A percentile compares a stretch with the other conserved stretches of the same genome.
These are phyloP conservation scores for Lipomyces lipofer DNA, from an alignment of 805 yeast species.

Conservation along the genomic window DNA sequence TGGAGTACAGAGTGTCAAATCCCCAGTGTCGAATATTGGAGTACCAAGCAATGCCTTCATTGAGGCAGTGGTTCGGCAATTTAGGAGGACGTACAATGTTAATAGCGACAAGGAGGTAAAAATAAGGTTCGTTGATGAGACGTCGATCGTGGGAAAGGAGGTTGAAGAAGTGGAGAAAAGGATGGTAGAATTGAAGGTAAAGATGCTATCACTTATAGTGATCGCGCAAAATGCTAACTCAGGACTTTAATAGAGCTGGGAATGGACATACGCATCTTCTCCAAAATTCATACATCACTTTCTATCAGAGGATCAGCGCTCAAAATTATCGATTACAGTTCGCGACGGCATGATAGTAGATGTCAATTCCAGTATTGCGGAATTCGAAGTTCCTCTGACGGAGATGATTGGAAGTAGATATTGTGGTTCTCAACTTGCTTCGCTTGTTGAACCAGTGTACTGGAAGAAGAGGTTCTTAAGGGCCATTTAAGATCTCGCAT, in stretches of 20 bases:
- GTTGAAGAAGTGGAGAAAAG: slow-evolving; percentile 4
- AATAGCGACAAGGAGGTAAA: neutral
- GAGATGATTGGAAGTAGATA: slow-evolving; percentile 13
- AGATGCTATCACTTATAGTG: neutral
- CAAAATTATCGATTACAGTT: slow-evolving; percentile 8
- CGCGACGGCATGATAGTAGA: slow-evolving; percentile 12
- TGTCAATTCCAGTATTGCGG: neutral
- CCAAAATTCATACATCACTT: slow-evolving; percentile 67
- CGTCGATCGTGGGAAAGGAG: slow-evolving; percentile 1
- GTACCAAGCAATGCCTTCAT: slow-evolving; percentile 51
- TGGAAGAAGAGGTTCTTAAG: slow-evolving; percentile 14
- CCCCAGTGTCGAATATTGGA: slow-evolving; percentile 71
- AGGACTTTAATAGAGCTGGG: slow-evolving; percentile 50
- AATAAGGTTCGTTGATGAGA: slow-evolving; percentile 16
- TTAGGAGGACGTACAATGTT: slow-evolving; percentile 39
- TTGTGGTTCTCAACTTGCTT: slow-evolving; percentile 3
- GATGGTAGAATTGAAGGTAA: slow-evolving; percentile 20
- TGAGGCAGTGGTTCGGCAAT: slow-evolving; percentile 46
- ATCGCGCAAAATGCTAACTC: too few relatives aligned
- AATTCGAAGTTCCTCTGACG: neutral
- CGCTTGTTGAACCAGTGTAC: neutral
- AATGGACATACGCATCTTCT: slow-evolving; percentile 75
- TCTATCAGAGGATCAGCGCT: slow-evolving; percentile 13
- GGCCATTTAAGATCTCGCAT: slow-evolving; percentile 5
- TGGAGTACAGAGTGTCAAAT: slow-evolving; percentile 74